Conservation (phyloP, 371 early-diverging fungal species). For the Mucor racemosus region DNA sequence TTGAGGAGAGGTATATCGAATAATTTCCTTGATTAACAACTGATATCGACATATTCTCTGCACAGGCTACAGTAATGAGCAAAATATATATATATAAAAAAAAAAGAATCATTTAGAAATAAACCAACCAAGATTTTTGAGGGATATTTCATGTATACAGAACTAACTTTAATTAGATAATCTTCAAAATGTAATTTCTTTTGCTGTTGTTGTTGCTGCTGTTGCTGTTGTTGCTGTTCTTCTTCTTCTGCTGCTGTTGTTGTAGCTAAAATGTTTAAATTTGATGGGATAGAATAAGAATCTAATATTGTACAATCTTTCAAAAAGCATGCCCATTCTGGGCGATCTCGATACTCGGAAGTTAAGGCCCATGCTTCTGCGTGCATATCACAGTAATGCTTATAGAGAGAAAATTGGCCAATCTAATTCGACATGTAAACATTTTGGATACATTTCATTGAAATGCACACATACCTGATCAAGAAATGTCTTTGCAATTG, state of each 20-base stretch:
- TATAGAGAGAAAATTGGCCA: constrained; percentile 44
- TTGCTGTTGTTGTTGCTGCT: neutral
- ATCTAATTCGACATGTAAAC: constrained; percentile 14
- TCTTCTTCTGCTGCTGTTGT: neutral
- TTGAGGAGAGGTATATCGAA: constrained; percentile 39
- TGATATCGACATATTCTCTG: constrained; percentile 57
- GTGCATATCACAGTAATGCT: constrained; percentile 49
- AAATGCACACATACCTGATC: constrained; percentile 36
- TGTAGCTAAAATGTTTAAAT: neutral
- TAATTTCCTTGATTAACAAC: constrained; percentile 47
- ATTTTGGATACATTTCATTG: too few species aligned
- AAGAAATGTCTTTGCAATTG: constrained; percentile 42
- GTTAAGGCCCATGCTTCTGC: constrained; percentile 41
- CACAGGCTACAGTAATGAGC: constrained; percentile 36
- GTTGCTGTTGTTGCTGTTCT: constrained; percentile 7
- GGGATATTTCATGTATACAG: neutral
- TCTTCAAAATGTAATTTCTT: constrained; percentile 50
- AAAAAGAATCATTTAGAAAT: neutral
- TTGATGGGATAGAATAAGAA: constrained; percentile 13
- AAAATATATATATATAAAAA: too few species aligned
- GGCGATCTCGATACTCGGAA: constrained; percentile 42
- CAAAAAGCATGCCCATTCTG: constrained; percentile 48
- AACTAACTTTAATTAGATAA: constrained; percentile 51
- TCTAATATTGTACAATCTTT: constrained; percentile 34
- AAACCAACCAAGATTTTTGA: neutral